phyloP scores from a whole-genome alignment of 257 asterid species.

The Lycium ferocissimum region DNA sequence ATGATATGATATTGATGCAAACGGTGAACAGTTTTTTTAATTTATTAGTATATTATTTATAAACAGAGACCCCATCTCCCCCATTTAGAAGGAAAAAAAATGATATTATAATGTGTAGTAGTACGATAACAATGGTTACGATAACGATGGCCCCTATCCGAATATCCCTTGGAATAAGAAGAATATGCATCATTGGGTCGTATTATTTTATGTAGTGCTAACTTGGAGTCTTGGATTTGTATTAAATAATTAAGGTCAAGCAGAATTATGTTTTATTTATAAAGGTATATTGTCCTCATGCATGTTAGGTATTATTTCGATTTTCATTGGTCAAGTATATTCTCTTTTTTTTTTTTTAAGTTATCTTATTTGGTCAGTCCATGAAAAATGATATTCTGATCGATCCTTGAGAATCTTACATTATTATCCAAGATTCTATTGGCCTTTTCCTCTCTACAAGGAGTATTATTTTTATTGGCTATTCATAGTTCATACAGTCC shows the following conservation, averaged over 20 bases:
- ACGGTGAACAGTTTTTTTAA: too few relatives aligned
- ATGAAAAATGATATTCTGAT: conserved; percentile 7
- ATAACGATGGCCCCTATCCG: neutral
- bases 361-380: neutral
- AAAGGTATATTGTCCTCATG: neutral
- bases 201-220: neutral
- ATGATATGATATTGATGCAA: too few relatives aligned
- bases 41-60: too few relatives aligned
- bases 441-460: conserved; percentile 19
- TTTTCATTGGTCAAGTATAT: conserved; percentile 10
- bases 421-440: conserved; percentile 18
- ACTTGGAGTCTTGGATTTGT: neutral
- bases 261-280: neutral
- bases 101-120: too few relatives aligned
- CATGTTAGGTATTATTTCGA: neutral
- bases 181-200: neutral
- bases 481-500: conserved; percentile 12
- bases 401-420: conserved; percentile 22
- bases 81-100: too few relatives aligned
- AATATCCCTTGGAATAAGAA: neutral
- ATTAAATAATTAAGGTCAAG: neutral
- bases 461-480: conserved; percentile 6
- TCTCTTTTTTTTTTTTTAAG: neutral
- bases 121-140: neutral
- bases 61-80: too few relatives aligned